phyloP scores from a whole-genome alignment of 192 early-diverging fungal species.

The Rhizophagus sp. region DNA sequence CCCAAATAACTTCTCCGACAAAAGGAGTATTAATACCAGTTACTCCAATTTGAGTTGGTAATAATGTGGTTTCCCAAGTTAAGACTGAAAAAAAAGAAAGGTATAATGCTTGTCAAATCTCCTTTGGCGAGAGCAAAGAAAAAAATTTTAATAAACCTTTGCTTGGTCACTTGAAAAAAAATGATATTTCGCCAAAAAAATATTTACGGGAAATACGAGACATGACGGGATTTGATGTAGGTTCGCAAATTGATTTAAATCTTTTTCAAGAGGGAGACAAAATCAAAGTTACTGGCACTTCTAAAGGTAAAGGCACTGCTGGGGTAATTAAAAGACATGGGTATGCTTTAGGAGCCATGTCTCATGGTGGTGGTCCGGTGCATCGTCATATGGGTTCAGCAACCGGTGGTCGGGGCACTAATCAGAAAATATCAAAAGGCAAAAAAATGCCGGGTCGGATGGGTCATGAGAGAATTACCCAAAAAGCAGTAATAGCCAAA shows the following conservation, averaged over 20 bases:
- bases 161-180: too few relatives aligned
- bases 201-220: conserved; percentile 3
- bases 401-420: neutral
- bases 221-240: neutral
- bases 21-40: too few relatives aligned
- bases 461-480: neutral
- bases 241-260: neutral
- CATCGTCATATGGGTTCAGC: neutral
- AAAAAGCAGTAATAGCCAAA: too few relatives aligned
- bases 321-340: conserved; percentile 16
- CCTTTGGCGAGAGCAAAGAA: too few relatives aligned
- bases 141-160: too few relatives aligned
- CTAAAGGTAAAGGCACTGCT: neutral
- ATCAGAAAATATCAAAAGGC: neutral
- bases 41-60: too few relatives aligned
- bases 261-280: neutral
- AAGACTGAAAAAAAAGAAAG: too few relatives aligned
- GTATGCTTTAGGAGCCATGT: neutral
- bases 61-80: too few relatives aligned
- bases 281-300: neutral
- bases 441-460: conserved; percentile 12
- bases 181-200: neutral
- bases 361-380: neutral
- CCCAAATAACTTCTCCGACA: too few relatives aligned
- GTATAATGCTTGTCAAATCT: too few relatives aligned